Conservation (phyloP, 2,329 filamentous ascomycete species). For the Allantophomopsis cytisporea region DNA sequence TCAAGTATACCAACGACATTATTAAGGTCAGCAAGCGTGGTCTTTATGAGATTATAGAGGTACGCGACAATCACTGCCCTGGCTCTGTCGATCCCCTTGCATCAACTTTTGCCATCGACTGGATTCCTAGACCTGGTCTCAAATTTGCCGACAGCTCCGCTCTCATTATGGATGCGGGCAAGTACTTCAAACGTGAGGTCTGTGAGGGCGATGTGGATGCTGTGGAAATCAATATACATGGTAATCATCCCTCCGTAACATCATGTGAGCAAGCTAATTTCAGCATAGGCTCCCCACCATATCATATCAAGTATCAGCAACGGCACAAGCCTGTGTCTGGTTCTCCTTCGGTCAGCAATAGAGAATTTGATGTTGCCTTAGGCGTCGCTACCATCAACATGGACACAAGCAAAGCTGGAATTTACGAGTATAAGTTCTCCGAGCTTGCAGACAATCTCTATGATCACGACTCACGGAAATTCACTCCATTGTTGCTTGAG, state of each 20-base stretch:
- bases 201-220: slow-evolving; percentile 92
- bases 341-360: slow-evolving; percentile 48
- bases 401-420: slow-evolving; percentile 72
- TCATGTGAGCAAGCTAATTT: slow-evolving; percentile 3
- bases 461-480: slow-evolving; percentile 53
- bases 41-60: slow-evolving; percentile 65
- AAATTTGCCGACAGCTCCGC: slow-evolving; percentile 51
- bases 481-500: slow-evolving; percentile 54
- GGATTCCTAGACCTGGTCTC: slow-evolving; percentile 71
- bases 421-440: slow-evolving; percentile 76
- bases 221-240: slow-evolving; percentile 68
- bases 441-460: slow-evolving; percentile 80
- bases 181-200: slow-evolving; percentile 64
- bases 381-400: slow-evolving; percentile 68
- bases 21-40: slow-evolving; percentile 55
- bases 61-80: slow-evolving; percentile 69
- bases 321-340: slow-evolving; percentile 57
- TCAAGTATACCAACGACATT: slow-evolving; percentile 49
- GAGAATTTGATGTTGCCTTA: slow-evolving; percentile 64
- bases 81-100: slow-evolving; percentile 65
- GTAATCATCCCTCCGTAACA: slow-evolving; percentile 27
- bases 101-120: slow-evolving; percentile 66
- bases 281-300: slow-evolving; percentile 57
- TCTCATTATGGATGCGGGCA: slow-evolving; percentile 36
- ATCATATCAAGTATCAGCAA: slow-evolving; percentile 69